Evolutionary conservation across 1,139 yeast genomes (phyloP).

Genomic region (Blastobotrys ciferrii): DNA sequence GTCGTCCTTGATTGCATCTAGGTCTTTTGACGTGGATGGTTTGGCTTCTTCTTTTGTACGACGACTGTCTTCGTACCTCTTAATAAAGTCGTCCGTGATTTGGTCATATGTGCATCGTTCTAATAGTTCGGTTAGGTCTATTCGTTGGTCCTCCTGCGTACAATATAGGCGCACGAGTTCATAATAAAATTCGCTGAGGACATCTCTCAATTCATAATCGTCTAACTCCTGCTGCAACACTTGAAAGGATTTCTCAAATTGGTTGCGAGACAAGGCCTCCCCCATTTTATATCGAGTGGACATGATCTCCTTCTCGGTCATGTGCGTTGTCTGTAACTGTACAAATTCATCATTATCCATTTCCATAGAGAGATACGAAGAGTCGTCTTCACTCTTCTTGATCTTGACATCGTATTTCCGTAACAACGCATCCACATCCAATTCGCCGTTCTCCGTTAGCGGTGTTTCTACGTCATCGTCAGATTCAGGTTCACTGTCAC

Average conservation of each 20-base stretch:
- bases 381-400: background rate
- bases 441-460: constrained; percentile 1
- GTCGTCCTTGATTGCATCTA: background rate
- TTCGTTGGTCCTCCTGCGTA: constrained; percentile 6
- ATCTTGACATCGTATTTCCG: background rate
- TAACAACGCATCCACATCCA: constrained; percentile 13
- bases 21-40: background rate
- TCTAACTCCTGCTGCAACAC: constrained; percentile 17
- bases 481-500: too few relatives aligned
- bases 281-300: constrained; percentile 12
- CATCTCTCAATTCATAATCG: constrained; percentile 19
- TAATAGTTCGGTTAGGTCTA: constrained; percentile 13
- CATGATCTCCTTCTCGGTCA: constrained; percentile 14
- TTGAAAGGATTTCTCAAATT: constrained; percentile 16
- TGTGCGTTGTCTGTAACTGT: constrained; percentile 3
- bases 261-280: constrained; percentile 15
- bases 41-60: background rate
- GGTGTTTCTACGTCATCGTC: background rate
- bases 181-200: constrained; percentile 21
- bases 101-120: constrained; percentile 5
- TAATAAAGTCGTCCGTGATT: constrained; percentile 5
- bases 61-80: background rate
- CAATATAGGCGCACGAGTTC: constrained; percentile 11
- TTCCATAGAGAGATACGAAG: background rate
- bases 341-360: constrained; percentile 8